Evolutionary conservation across 305 asterid species (phyloP).

Genomic region (Ilex paraguariensis): DNA sequence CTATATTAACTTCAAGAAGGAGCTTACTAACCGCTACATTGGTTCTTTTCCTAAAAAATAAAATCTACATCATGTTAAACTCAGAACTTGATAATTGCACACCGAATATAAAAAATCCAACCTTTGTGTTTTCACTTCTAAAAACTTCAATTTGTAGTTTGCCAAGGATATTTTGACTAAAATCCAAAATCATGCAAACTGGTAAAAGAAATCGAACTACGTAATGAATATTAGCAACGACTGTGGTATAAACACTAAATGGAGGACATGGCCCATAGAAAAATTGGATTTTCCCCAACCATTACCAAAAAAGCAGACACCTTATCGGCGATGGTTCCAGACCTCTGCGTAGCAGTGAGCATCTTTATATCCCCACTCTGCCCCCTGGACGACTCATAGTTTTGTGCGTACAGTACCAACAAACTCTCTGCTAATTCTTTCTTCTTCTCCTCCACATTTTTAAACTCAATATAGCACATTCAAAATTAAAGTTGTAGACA

Average conservation of each 20-base stretch:
- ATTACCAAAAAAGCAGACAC: constrained; percentile 84
- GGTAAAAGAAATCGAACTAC: not conserved
- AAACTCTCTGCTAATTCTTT: constrained; percentile 71
- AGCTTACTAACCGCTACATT: too few species aligned
- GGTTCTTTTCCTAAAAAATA: too few species aligned
- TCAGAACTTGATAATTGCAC: too few species aligned
- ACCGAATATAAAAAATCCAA: too few species aligned
- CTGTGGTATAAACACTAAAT: not conserved
- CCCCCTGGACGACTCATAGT: constrained; percentile 69
- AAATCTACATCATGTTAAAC: too few species aligned
- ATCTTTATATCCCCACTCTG: constrained; percentile 85
- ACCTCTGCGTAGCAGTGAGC: constrained; percentile 77
- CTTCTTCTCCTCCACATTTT: constrained; percentile 55
- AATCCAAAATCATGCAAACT: too few species aligned
- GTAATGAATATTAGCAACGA: not conserved
- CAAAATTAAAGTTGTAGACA: too few species aligned
- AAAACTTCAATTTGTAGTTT: too few species aligned
- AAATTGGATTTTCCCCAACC: constrained; percentile 82
- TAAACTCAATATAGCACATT: constrained; percentile 25
- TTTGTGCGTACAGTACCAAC: constrained; percentile 67
- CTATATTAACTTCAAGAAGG: too few species aligned
- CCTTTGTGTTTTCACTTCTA: too few species aligned
- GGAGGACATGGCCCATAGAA: constrained; percentile 1
- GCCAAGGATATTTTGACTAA: too few species aligned
- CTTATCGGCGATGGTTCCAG: constrained; percentile 92